phyloP scores from a whole-genome alignment of 148 eudicot genomes.

The Euryodendron excelsum region DNA sequence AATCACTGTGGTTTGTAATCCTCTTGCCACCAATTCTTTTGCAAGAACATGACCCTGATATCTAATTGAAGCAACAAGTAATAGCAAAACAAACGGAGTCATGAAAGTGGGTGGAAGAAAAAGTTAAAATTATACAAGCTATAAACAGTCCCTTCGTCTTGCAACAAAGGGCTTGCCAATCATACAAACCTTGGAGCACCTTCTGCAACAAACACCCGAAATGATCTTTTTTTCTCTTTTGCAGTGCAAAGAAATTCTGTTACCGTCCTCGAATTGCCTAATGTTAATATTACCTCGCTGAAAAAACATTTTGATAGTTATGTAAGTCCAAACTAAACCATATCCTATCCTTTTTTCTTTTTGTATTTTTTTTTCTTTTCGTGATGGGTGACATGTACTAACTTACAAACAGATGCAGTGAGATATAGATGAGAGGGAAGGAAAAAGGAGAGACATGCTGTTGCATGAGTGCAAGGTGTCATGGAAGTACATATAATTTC shows the following conservation, averaged over 20 bases:
- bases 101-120: not conserved
- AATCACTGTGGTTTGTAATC: conserved; percentile 89
- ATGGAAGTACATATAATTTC: not conserved
- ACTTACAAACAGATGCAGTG: not conserved
- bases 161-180: not conserved
- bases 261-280: conserved; percentile 93
- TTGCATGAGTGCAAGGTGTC: not conserved
- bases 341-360: too few species aligned
- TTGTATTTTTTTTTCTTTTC: too few species aligned
- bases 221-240: conserved; percentile 91
- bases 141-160: too few species aligned
- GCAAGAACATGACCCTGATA: conserved; percentile 96
- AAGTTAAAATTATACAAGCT: not conserved
- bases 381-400: too few species aligned
- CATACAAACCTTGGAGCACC: conserved; percentile 90
- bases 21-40: conserved; percentile 85
- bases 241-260: conserved; percentile 96
- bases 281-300: conserved; percentile 97
- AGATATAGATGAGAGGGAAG: not conserved
- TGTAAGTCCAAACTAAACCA: too few species aligned
- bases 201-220: conserved; percentile 94
- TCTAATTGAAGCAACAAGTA: conserved; percentile 36
- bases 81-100: not conserved
- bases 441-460: too few species aligned
- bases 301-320: too few species aligned